These are phyloP conservation scores for Blastocladiella britannica DNA, from an alignment of 192 early-diverging fungal species.

Conservation along the genomic window DNA sequence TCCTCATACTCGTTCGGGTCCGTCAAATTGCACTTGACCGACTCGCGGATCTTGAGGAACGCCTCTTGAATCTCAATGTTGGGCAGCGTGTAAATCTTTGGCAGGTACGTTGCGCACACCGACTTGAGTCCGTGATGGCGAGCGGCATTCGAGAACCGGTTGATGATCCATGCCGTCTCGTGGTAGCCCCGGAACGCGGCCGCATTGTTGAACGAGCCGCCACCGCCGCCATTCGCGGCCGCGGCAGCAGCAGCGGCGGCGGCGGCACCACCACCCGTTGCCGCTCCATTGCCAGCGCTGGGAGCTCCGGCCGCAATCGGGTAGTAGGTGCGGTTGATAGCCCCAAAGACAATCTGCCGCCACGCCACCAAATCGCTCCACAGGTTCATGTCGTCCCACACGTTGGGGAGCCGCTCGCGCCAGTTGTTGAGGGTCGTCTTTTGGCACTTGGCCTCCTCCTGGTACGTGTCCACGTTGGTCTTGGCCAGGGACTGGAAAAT, in stretches of 20 bases:
- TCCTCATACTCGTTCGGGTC: conserved; percentile 66
- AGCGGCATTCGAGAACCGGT: conserved; percentile 92
- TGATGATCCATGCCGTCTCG: conserved; percentile 99
- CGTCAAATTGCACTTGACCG: conserved; percentile 94
- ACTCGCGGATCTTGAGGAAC: conserved; percentile 86
- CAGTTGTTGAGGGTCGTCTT: conserved; percentile 81
- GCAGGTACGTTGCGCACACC: conserved; percentile 75
- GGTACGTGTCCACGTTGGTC: conserved; percentile 67
- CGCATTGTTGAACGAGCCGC: conserved; percentile 34
- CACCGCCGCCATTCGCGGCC: conserved; percentile 9
- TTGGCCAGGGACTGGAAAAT: conserved; percentile 61
- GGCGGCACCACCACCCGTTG: conserved; percentile 13
- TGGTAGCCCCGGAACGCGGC: conserved; percentile 95
- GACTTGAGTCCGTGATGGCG: conserved; percentile 86
- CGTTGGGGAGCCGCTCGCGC: conserved; percentile 89
- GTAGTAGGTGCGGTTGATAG: conserved; percentile 86
- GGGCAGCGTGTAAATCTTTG: conserved; percentile 94
- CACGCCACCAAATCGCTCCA: conserved; percentile 97
- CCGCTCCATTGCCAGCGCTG: too few species aligned
- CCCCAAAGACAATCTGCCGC: conserved; percentile 91
- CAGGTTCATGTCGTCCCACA: conserved; percentile 91
- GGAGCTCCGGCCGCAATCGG: conserved; percentile 48
- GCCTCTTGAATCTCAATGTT: conserved; percentile 99
- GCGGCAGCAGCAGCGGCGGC: conserved; percentile 60
- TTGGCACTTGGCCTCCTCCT: conserved; percentile 64